Evolutionary conservation across 768 basidiomycete species (phyloP).

Genomic region (Rhodotorula toruloides): DNA sequence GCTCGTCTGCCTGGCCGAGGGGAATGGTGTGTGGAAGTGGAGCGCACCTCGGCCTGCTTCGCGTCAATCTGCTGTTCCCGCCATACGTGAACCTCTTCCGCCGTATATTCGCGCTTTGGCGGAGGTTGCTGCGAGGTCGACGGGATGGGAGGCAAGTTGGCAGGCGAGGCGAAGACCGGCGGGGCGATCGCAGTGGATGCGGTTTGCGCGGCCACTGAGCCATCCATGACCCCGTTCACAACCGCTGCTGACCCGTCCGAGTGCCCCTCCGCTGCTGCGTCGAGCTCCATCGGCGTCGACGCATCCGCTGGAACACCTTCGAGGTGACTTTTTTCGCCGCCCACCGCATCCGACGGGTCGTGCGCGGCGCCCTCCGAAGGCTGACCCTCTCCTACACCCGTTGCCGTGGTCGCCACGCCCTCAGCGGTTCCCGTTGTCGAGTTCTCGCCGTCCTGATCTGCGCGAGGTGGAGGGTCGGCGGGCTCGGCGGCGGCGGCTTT

Average conservation of each 20-base stretch:
- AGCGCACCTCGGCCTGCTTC: constrained; percentile 32
- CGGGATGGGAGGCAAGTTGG: not conserved
- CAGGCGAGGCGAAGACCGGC: not conserved
- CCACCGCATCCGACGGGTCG: not conserved
- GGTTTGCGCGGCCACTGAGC: too few species aligned
- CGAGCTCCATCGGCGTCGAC: not conserved
- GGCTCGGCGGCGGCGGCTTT: not conserved
- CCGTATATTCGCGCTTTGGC: not conserved
- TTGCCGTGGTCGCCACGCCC: constrained; percentile 13
- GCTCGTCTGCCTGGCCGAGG: not conserved
- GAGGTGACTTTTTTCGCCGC: not conserved
- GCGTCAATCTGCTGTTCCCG: constrained; percentile 15
- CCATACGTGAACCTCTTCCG: constrained; percentile 13
- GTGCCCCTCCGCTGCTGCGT: not conserved
- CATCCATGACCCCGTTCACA: too few species aligned
- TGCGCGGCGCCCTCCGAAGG: not conserved
- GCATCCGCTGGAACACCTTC: not conserved
- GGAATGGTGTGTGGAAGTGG: not conserved
- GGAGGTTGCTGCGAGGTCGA: constrained; percentile 7
- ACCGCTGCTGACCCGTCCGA: too few species aligned
- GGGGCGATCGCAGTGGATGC: not conserved
- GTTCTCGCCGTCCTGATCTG: not conserved
- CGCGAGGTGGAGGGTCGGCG: not conserved
- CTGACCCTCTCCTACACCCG: not conserved
- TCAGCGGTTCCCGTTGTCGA: constrained; percentile 1